These are phyloP conservation scores for Fusarium circinatum DNA, from an alignment of 2,329 filamentous ascomycete species.

Conservation along the genomic window DNA sequence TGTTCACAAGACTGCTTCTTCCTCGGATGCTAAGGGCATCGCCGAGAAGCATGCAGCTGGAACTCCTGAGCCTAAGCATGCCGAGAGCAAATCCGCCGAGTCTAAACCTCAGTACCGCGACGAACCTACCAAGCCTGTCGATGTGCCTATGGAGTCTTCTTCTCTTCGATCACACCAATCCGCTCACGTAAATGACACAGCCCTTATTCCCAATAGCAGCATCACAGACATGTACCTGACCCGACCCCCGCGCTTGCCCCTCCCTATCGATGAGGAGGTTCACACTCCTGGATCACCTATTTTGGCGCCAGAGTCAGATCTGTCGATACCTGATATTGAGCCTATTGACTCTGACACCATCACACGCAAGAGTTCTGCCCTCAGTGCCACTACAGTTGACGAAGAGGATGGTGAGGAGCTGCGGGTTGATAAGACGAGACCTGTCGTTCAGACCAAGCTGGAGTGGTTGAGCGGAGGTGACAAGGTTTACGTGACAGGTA, in stretches of 20 bases:
- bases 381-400: slow-evolving; percentile 74
- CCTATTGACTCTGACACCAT: slow-evolving; percentile 61
- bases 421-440: slow-evolving; percentile 76
- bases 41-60: slow-evolving; percentile 19
- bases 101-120: slow-evolving; percentile 39
- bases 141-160: slow-evolving; percentile 61
- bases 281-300: slow-evolving; percentile 92
- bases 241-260: slow-evolving; percentile 86
- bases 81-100: slow-evolving; percentile 38
- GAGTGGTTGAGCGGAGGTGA: slow-evolving; percentile 88
- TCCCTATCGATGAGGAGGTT: slow-evolving; percentile 92
- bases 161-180: slow-evolving; percentile 52
- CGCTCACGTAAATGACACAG: slow-evolving; percentile 51
- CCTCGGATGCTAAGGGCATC: slow-evolving; percentile 27
- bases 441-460: slow-evolving; percentile 83
- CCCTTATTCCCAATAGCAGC: slow-evolving; percentile 64
- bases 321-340: slow-evolving; percentile 63
- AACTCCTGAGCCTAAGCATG: slow-evolving; percentile 9
- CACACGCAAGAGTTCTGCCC: slow-evolving; percentile 65
- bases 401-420: slow-evolving; percentile 84
- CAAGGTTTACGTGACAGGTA: slow-evolving; percentile 95
- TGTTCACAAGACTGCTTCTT: slow-evolving; percentile 39
- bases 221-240: slow-evolving; percentile 72
- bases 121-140: slow-evolving; percentile 66
- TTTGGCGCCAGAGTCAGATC: slow-evolving; percentile 73